Evolutionary conservation across 2,329 filamentous ascomycete genomes (phyloP).

Genomic region (Trichoderma aggressivum): DNA sequence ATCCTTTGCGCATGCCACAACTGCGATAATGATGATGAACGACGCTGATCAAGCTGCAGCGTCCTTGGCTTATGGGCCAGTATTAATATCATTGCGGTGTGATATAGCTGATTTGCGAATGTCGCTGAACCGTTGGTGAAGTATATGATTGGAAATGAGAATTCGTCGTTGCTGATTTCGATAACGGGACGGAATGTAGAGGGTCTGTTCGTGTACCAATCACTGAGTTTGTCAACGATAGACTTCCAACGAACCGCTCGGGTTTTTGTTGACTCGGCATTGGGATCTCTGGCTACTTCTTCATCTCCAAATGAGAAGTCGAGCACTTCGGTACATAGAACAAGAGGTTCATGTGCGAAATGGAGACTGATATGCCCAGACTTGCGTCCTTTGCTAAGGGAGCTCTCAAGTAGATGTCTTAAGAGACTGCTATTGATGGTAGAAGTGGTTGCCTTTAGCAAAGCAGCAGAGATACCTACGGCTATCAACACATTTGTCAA

Average conservation of each 20-base stretch:
- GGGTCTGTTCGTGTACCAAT: background rate
- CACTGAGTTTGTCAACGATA: background rate
- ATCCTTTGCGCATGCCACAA: constrained; percentile 8
- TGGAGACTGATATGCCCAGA: background rate
- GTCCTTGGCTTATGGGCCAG: background rate
- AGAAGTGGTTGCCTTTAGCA: background rate
- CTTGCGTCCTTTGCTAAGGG: background rate
- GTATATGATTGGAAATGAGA: background rate
- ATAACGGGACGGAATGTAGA: background rate
- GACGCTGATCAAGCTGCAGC: background rate
- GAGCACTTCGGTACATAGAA: background rate
- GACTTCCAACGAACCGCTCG: background rate
- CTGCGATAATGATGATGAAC: background rate
- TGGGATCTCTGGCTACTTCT: background rate
- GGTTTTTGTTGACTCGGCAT: background rate
- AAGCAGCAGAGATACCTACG: background rate
- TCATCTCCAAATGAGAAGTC: background rate
- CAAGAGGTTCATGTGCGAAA: background rate
- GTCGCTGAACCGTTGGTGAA: background rate
- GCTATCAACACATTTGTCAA: background rate
- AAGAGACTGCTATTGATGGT: background rate
- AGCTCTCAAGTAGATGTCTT: background rate
- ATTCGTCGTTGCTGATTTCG: background rate
- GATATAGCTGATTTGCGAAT: background rate
- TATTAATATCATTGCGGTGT: background rate